Evolutionary conservation across 2,329 filamentous ascomycete species (phyloP).

Genomic region (Aspergillus arachidicola): DNA sequence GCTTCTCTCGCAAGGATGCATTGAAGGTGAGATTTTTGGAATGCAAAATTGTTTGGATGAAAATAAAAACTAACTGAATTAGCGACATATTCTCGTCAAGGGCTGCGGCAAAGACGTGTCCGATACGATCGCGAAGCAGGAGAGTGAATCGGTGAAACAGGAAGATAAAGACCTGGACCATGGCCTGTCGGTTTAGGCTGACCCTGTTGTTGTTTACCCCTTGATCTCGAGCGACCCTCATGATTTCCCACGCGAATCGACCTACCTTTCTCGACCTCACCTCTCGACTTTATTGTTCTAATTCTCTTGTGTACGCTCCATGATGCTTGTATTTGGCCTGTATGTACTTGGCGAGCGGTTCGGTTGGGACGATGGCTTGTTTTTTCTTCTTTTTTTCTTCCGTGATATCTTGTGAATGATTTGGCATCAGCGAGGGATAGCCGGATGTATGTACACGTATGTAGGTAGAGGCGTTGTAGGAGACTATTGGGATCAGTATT

Average conservation of each 20-base stretch:
- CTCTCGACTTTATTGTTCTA: background rate
- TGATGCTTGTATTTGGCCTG: constrained; percentile 7
- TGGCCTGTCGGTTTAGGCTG: constrained; percentile 4
- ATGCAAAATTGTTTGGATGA: background rate
- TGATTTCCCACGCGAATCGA: background rate
- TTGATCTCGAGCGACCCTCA: background rate
- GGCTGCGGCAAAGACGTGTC: constrained; percentile 60
- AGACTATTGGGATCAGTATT: constrained; percentile 1
- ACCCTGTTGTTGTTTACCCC: background rate
- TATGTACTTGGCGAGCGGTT: constrained; percentile 5
- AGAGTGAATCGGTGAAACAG: constrained; percentile 16
- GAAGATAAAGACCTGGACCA: constrained; percentile 21
- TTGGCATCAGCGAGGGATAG: constrained; percentile 15
- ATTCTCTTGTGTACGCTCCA: background rate
- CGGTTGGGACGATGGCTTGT: constrained; percentile 7
- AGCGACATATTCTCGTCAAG: constrained; percentile 70
- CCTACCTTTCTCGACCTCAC: background rate
- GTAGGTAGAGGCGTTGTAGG: constrained; percentile 19
- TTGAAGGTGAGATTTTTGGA: constrained; percentile 72
- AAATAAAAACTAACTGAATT: constrained; percentile 9
- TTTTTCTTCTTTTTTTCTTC: background rate
- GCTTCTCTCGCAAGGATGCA: constrained; percentile 94
- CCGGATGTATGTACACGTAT: constrained; percentile 15
- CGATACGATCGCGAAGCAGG: constrained; percentile 9
- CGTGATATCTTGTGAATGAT: background rate